Evolutionary conservation across 306 rosid genomes (phyloP).

Genomic region (Castanea sativa): DNA sequence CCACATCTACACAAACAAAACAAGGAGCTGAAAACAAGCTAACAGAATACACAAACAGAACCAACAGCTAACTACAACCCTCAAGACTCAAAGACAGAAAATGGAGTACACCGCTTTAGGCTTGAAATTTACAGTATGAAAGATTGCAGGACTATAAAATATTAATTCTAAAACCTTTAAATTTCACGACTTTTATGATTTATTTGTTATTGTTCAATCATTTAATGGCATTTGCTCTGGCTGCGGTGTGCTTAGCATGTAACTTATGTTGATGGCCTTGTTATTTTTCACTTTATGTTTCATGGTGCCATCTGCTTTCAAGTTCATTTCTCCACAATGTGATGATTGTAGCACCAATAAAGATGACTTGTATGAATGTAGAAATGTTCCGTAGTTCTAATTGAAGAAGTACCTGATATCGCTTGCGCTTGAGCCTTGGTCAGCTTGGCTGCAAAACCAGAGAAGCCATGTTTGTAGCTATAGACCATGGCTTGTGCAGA

Average conservation of each 20-base stretch:
- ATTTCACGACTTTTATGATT: neutral
- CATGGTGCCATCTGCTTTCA: neutral
- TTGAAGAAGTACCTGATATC: conserved; percentile 14
- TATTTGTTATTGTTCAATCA: neutral
- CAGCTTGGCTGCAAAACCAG: conserved; percentile 42
- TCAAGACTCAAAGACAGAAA: no score
- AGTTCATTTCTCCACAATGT: neutral
- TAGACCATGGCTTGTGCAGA: conserved; percentile 30
- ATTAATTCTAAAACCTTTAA: neutral
- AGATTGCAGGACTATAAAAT: neutral
- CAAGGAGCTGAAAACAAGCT: no score
- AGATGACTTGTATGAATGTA: neutral
- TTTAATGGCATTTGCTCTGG: neutral
- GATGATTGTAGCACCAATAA: neutral
- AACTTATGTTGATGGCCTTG: neutral
- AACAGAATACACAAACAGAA: no score
- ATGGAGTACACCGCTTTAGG: neutral
- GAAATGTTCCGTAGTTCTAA: neutral
- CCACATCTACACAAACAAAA: no score
- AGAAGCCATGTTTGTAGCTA: conserved; percentile 40
- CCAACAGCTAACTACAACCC: no score
- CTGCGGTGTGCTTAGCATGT: neutral
- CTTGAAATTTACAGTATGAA: neutral
- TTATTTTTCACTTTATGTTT: neutral
- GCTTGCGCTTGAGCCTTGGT: conserved; percentile 34